Base-by-base conservation (phyloP, 2,329 filamentous ascomycete genomes). In the Fusarium pseudograminearum region DNA sequence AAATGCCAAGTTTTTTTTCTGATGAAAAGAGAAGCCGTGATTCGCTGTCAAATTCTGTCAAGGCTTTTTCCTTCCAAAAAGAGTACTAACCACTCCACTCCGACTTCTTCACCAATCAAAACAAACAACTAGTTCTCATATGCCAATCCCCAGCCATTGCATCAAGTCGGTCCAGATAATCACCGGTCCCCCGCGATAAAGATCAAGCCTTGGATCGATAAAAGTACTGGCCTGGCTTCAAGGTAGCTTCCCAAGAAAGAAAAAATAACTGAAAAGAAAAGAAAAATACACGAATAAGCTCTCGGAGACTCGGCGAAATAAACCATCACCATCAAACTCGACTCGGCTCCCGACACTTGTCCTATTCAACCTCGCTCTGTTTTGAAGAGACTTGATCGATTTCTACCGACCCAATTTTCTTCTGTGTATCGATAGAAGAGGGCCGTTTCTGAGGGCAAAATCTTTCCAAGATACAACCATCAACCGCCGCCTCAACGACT, bases 371-470 rank as follows among this genome's bases (percentile, higher is more conserved):
- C 33, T 45, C 40, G 26, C 31, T 45, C 50, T 58, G 59, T 73
- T 62, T 72, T 70, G 34, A 55, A 36, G 48, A 44, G 38, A 53
- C 53, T 51, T 70, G 57, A 67, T 30, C 57, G 65, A 72, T 74
- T 76, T 74, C 63, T 50, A 26, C 33, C 57, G 46, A 57, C 48
- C 56, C 65, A 55, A 31, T 73, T 74, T 79, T 69, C 65, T 61
- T 51, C 80, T 81, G 80, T 81, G 80, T 81, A 81, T 81, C 80
- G 73, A 69, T 61, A 62, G 22, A 61, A 50, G 38, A 64, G 61
- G 61, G 61, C 61, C 59, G 34, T 34, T 44, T 64, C 47, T 33
- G 36, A 64, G 61, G 61, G 61, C 81, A 81, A 80, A 80, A 78
- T 81, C 81, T 81, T 78, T 79, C 76, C 77, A 70, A 73, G 48